Conservation (phyloP, 305 asterid species). For the Withania somnifera region DNA sequence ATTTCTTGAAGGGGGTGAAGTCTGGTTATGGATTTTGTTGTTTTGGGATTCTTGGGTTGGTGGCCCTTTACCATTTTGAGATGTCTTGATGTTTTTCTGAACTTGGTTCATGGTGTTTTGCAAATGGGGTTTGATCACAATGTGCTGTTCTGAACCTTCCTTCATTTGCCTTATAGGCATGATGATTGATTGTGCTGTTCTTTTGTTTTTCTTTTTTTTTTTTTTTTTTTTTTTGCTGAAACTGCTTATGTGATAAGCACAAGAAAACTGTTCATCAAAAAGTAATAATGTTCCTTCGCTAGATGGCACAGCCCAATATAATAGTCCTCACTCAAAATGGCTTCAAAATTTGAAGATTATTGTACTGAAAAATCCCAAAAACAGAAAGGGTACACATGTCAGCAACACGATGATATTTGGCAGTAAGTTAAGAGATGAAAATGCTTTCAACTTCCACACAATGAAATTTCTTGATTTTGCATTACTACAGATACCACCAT, state of each 20-base stretch:
- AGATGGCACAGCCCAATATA: conserved; percentile 7
- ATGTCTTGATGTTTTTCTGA: conserved; percentile 35
- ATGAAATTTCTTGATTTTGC: conserved; percentile 6
- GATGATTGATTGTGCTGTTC: conserved; percentile 18
- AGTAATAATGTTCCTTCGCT: conserved; percentile 10
- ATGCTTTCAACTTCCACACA: conserved; percentile 41
- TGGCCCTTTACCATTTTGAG: conserved; percentile 58
- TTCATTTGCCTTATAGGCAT: conserved; percentile 89
- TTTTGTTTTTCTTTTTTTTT: not conserved
- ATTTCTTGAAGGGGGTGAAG: conserved; percentile 60
- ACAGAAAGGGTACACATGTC: conserved; percentile 32
- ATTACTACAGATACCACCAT: conserved; percentile 23
- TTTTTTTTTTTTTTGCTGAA: no score
- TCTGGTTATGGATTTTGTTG: conserved; percentile 30
- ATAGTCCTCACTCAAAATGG: conserved; percentile 18
- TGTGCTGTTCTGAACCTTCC: conserved; percentile 59
- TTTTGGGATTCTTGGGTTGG: conserved; percentile 45
- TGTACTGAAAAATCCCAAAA: conserved; percentile 49
- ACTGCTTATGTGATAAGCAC: no score
- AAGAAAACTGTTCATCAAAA: conserved; percentile 9
- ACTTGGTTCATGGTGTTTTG: conserved; percentile 34
- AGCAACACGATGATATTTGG: conserved; percentile 29
- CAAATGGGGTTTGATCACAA: conserved; percentile 52
- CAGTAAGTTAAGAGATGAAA: conserved; percentile 14
- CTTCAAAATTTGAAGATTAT: conserved; percentile 34